A percentile compares a stretch with the other conserved stretches of the same genome.
Conservation (phyloP, 768 basidiomycete species). For the Cantharellus cinnabarinus region DNA sequence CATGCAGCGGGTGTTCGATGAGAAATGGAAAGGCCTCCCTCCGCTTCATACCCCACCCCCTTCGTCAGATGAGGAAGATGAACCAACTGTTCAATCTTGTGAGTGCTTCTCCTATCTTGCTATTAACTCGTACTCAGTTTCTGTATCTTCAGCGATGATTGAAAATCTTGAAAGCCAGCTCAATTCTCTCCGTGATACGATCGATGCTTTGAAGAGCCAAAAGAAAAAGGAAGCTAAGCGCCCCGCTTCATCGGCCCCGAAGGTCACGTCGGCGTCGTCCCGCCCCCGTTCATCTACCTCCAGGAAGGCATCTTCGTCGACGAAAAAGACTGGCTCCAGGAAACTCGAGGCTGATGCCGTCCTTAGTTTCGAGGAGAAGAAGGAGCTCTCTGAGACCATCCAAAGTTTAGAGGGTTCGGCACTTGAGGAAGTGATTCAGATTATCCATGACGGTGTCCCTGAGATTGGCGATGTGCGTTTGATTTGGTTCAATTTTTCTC, state of each 20-base stretch:
- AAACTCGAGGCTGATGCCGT: conserved; percentile 5
- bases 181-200: neutral
- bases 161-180: neutral
- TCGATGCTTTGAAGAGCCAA: conserved; percentile 24
- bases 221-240: conserved; percentile 23
- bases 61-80: conserved; percentile 12
- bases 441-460: conserved; percentile 30
- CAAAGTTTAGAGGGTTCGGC: conserved; percentile 48
- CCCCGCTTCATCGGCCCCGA: conserved; percentile 2
- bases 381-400: conserved; percentile 83
- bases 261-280: conserved; percentile 25
- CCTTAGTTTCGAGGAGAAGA: conserved; percentile 54
- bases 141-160: neutral
- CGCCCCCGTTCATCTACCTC: conserved; percentile 19
- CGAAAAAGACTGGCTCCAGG: neutral
- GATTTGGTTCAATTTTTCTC: conserved; percentile 5
- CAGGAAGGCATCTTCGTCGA: neutral
- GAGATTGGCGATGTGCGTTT: conserved; percentile 75
- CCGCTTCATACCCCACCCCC: conserved; percentile 8
- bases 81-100: neutral
- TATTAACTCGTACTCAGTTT: no score
- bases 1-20: conserved; percentile 73
- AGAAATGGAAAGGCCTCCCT: conserved; percentile 74
- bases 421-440: conserved; percentile 7
- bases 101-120: neutral